phyloP scores from a whole-genome alignment of 116 monocot genomes.

The Thalassia testudinum region DNA sequence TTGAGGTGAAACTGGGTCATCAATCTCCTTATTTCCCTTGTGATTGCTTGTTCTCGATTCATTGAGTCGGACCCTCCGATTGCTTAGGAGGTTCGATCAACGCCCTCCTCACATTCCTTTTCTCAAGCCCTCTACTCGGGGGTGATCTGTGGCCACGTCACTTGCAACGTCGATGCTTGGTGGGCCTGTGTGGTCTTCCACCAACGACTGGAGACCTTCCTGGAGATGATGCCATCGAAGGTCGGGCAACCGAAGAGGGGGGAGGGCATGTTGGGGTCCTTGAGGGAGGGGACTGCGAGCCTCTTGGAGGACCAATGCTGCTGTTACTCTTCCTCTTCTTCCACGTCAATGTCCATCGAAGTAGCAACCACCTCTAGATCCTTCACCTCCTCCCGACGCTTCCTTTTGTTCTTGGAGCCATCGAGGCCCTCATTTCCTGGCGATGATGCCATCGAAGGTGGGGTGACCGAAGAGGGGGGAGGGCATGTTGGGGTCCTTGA shows the following conservation, averaged over 20 bases:
- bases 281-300: conserved; percentile 3
- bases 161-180: too few relatives aligned
- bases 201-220: conserved; percentile 63
- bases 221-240: conserved; percentile 82
- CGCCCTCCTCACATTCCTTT: too few relatives aligned
- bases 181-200: conserved; percentile 75
- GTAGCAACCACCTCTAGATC: conserved; percentile 36
- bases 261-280: conserved; percentile 9
- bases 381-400: conserved; percentile 63
- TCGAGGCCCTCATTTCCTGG: too few relatives aligned
- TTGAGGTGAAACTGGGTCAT: too few relatives aligned
- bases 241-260: conserved; percentile 39
- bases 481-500: conserved; percentile 7
- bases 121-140: conserved; percentile 9
- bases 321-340: too few relatives aligned
- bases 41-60: too few relatives aligned
- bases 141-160: conserved; percentile 1
- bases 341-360: conserved; percentile 44
- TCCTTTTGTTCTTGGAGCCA: too few relatives aligned
- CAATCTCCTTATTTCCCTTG: too few relatives aligned
- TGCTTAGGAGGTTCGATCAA: too few relatives aligned
- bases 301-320: conserved; percentile 6
- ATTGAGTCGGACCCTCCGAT: too few relatives aligned
- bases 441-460: conserved; percentile 80
- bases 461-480: conserved; percentile 30